A percentile compares a stretch with the other conserved stretches of the same genome.
Conservation (phyloP, 345 rosid species). For the Erucastrum elatum region DNA sequence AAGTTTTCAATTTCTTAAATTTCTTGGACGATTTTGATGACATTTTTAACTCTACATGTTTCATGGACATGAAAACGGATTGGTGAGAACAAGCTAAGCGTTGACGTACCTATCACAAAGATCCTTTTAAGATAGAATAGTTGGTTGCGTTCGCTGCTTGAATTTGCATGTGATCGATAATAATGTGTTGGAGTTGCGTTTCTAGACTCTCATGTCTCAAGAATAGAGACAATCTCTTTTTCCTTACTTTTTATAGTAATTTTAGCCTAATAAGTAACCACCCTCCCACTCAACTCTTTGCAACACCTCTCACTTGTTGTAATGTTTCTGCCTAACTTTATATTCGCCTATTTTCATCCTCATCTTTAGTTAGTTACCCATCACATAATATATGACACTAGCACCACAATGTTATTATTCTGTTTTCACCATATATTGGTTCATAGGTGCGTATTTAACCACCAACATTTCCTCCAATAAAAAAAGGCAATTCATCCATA, state of each 20-base stretch:
- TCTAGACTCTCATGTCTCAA: slow-evolving; percentile 30
- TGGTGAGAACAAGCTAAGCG: slow-evolving; percentile 7
- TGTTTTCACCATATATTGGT: background rate
- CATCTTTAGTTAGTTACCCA: slow-evolving; percentile 9
- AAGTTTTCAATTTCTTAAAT: background rate
- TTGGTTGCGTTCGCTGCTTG: slow-evolving; percentile 21
- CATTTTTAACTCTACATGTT: slow-evolving; percentile 8
- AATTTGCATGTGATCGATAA: background rate
- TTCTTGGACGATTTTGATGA: background rate
- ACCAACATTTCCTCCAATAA: background rate
- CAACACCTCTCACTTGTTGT: slow-evolving; percentile 9
- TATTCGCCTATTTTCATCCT: slow-evolving; percentile 22
- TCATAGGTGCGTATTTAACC: slow-evolving; percentile 1
- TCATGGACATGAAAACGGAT: background rate
- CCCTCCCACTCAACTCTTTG: slow-evolving; percentile 16
- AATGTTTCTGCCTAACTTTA: slow-evolving; percentile 37
- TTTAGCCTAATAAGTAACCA: slow-evolving; percentile 35
- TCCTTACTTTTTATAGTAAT: slow-evolving; percentile 23
- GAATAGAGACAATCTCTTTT: slow-evolving; percentile 22
- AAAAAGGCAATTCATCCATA: background rate
- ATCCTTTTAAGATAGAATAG: slow-evolving; percentile 6
- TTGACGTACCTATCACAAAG: slow-evolving; percentile 19
- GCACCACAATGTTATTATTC: background rate
- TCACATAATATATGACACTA: background rate
- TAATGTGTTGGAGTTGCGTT: slow-evolving; percentile 34